These are phyloP conservation scores for Theobroma grandiflorum DNA, from an alignment of 441 rosid species.

Conservation along the genomic window DNA sequence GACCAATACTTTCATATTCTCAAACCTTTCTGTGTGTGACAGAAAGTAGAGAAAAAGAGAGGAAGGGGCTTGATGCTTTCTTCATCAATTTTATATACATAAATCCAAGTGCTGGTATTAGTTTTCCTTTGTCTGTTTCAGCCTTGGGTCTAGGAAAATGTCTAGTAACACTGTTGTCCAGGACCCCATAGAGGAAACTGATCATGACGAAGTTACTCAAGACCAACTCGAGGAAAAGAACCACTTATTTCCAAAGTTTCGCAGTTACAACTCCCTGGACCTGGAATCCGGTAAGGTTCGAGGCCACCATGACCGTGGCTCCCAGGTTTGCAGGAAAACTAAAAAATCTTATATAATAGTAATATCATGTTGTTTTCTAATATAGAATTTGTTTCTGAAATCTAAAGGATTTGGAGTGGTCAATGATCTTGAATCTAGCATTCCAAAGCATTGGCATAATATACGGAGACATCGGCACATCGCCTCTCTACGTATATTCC, in stretches of 20 bases:
- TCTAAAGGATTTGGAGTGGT: not conserved
- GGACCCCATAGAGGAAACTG: not conserved
- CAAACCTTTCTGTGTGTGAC: too few species aligned
- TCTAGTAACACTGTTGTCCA: not conserved
- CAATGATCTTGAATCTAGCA: slow-evolving; percentile 32
- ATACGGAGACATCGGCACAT: slow-evolving; percentile 64
- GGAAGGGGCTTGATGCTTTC: too few species aligned
- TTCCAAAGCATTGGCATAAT: slow-evolving; percentile 65
- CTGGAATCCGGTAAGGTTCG: slow-evolving; percentile 41
- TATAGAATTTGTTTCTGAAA: too few species aligned
- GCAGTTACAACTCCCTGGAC: slow-evolving; percentile 50
- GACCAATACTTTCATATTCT: too few species aligned
- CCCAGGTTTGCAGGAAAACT: slow-evolving; percentile 33
- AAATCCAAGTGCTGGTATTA: too few species aligned
- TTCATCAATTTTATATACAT: too few species aligned
- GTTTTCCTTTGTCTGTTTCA: too few species aligned
- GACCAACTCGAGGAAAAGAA: slow-evolving; percentile 2
- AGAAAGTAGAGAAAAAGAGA: too few species aligned
- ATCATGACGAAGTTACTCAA: not conserved
- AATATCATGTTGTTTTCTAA: too few species aligned
- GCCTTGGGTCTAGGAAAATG: too few species aligned
- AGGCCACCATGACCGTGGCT: slow-evolving; percentile 16
- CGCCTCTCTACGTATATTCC: slow-evolving; percentile 53
- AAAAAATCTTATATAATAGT: too few species aligned
- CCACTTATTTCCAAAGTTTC: slow-evolving; percentile 31